Evolutionary conservation across 352 stramenopile species (phyloP).

Genomic region (Ophiocytium majus): DNA sequence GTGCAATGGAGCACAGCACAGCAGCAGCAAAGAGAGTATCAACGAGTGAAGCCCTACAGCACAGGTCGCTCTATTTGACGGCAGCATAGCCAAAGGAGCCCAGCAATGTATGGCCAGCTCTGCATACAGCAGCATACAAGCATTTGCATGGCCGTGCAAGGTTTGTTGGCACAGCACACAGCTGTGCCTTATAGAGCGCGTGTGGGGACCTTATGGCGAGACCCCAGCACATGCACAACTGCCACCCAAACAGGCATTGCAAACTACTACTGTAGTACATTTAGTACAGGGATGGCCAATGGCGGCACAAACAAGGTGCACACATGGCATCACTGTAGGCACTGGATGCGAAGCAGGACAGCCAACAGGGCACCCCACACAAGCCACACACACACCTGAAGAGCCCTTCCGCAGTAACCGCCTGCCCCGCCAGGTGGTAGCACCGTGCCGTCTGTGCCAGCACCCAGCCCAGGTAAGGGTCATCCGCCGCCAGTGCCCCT

Average conservation of each 20-base stretch:
- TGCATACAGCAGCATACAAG: too few species aligned
- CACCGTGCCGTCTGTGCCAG: slow-evolving; percentile 40
- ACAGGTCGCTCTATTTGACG: background rate
- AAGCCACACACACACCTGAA: slow-evolving; percentile 22
- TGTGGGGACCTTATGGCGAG: background rate
- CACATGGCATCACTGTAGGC: background rate
- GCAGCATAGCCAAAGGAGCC: background rate
- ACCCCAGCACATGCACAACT: background rate
- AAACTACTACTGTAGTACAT: too few species aligned
- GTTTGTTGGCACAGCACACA: too few species aligned
- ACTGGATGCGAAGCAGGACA: background rate
- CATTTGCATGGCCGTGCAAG: too few species aligned
- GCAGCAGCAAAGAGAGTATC: background rate
- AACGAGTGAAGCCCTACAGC: background rate
- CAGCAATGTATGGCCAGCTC: too few species aligned
- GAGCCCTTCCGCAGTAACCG: slow-evolving; percentile 49
- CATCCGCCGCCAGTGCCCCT: background rate
- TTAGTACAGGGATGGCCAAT: too few species aligned
- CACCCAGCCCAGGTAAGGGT: slow-evolving; percentile 31
- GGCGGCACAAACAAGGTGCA: background rate
- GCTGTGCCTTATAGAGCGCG: too few species aligned
- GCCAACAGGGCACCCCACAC: background rate
- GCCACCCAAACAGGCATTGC: background rate
- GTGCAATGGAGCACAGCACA: background rate
- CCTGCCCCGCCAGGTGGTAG: slow-evolving; percentile 30